Percentiles rank a stretch among this genome's conserved stretches.
Evolutionary conservation across 73 alveolate genomes (phyloP).

Genomic region (Blepharisma japonicum): DNA sequence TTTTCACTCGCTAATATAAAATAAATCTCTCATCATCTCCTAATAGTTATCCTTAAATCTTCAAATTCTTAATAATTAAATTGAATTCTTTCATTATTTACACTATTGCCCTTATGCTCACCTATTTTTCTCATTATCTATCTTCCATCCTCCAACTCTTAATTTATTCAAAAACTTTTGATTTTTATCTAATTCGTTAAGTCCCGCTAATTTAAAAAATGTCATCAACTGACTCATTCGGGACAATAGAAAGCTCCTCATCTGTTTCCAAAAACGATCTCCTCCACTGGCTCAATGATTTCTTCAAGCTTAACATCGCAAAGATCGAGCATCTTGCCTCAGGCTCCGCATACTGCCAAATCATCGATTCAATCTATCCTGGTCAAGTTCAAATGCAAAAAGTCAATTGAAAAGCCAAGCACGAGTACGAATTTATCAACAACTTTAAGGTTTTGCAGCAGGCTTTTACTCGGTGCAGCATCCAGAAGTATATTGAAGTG

Average conservation of each 20-base stretch:
- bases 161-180: too few relatives aligned
- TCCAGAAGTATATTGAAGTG: slow-evolving; percentile 82
- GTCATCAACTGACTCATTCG: slow-evolving; percentile 52
- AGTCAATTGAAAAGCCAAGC: slow-evolving; percentile 90
- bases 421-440: slow-evolving; percentile 85
- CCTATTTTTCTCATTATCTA: too few relatives aligned
- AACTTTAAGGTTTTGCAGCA: slow-evolving; percentile 85
- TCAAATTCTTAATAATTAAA: too few relatives aligned
- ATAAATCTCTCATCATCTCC: too few relatives aligned
- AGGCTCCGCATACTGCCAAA: slow-evolving; percentile 85
- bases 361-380: slow-evolving; percentile 84
- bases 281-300: slow-evolving; percentile 70
- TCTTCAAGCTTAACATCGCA: slow-evolving; percentile 63
- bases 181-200: too few relatives aligned
- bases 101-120: too few relatives aligned
- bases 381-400: slow-evolving; percentile 77
- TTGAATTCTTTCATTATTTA: too few relatives aligned
- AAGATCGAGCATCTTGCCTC: slow-evolving; percentile 82
- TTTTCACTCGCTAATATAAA: too few relatives aligned
- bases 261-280: slow-evolving; percentile 81
- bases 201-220: too few relatives aligned
- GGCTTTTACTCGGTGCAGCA: slow-evolving; percentile 74
- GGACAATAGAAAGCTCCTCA: slow-evolving; percentile 91
- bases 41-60: too few relatives aligned
- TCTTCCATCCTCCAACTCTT: too few relatives aligned